A percentile compares a stretch with the other conserved stretches of the same genome.
Evolutionary conservation across 805 yeast genomes (phyloP).

Genomic region (Saccharomycopsis oosterbeekiorum): DNA sequence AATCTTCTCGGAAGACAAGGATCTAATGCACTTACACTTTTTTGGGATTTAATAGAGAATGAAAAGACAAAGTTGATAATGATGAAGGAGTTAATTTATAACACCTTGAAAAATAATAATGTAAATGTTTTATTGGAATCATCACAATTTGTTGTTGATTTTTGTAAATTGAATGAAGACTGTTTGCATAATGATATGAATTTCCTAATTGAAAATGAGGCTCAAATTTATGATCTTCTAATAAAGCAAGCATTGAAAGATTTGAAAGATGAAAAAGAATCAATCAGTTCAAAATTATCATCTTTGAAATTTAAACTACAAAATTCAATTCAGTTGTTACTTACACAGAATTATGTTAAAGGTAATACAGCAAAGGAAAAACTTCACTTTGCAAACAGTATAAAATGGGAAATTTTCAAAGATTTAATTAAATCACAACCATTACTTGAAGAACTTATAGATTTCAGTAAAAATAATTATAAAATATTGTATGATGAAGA

Average conservation of each 20-base stretch:
- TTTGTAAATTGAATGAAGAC: constrained; percentile 18
- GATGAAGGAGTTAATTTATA: constrained; percentile 50
- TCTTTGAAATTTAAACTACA: constrained; percentile 21
- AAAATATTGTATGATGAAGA: constrained; percentile 1
- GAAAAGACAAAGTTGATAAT: constrained; percentile 45
- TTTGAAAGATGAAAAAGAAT: constrained; percentile 19
- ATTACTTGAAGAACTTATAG: background rate
- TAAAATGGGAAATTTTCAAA: constrained; percentile 10
- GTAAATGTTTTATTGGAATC: constrained; percentile 9
- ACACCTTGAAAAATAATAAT: constrained; percentile 29
- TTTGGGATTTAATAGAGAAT: constrained; percentile 63
- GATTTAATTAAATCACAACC: background rate
- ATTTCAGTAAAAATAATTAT: constrained; percentile 4
- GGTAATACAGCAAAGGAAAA: constrained; percentile 7
- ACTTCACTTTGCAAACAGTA: background rate
- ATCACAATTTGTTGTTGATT: constrained; percentile 8
- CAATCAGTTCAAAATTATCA: constrained; percentile 18
- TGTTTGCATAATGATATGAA: constrained; percentile 21
- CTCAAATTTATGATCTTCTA: constrained; percentile 24
- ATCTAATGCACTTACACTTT: constrained; percentile 66
- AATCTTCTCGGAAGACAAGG: constrained; percentile 67
- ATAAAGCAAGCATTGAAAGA: constrained; percentile 22
- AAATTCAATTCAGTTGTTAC: constrained; percentile 18
- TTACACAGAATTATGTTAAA: background rate
- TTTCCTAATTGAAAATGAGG: constrained; percentile 24